Evolutionary conservation across 345 rosid species (phyloP).

Genomic region (Syzygium jambos): DNA sequence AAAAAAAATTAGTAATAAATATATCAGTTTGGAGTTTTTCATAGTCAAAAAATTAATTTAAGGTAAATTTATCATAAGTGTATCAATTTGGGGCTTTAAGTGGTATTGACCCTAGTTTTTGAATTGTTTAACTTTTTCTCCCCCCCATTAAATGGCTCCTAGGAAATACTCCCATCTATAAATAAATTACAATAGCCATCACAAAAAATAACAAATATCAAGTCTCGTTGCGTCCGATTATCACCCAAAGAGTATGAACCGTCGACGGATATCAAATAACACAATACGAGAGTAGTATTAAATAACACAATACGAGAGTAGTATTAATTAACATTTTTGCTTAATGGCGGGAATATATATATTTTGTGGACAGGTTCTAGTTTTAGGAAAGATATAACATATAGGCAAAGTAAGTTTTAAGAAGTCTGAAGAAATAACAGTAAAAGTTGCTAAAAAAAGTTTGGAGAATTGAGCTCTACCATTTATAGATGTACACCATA

Average conservation of each 20-base stretch:
- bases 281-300: accelerated
- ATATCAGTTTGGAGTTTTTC: too few species aligned
- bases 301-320: accelerated
- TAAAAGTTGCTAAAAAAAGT: neutral
- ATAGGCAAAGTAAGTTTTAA: neutral
- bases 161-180: neutral
- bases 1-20: too few species aligned
- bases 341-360: neutral
- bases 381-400: neutral
- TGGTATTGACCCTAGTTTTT: too few species aligned
- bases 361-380: neutral
- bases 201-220: neutral
- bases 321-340: neutral
- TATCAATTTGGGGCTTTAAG: too few species aligned
- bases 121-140: neutral
- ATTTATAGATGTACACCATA: neutral
- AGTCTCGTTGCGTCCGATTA: neutral
- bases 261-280: neutral
- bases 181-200: neutral
- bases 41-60: too few species aligned
- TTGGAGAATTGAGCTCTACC: neutral
- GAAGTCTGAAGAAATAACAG: neutral
- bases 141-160: neutral
- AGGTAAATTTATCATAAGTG: too few species aligned
- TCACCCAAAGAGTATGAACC: neutral